Evolutionary conservation across 2,329 filamentous ascomycete genomes (phyloP), one percentile per base, ranked within the genome.

Genomic region (Colletotrichum noveboracense): DNA sequence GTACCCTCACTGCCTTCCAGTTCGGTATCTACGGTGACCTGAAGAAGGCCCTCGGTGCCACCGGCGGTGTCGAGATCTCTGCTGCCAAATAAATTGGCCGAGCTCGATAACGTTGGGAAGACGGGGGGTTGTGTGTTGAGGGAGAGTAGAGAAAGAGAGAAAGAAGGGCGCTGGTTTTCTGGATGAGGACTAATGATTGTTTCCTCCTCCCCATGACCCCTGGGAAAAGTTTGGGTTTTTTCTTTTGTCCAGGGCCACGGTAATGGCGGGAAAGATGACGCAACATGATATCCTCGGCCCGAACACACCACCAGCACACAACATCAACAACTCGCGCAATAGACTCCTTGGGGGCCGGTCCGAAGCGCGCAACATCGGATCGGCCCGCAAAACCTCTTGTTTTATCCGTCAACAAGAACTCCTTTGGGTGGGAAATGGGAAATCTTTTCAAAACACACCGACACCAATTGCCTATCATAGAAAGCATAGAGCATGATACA

Each of bases 21-120:
- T 97, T 97, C 87, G 94, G 94, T 83, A 98, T 98, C 86, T 98
- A 98, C 84, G 95, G 94, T 85, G 90, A 93, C 79, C 82, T 85
- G 78, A 84, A 84, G 77, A 91, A 92, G 86, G 85, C 89, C 3
- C 85, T 95, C 6, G 93, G 93, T 71, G 95, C 94, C 67, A 91
- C 89, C 16, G 93, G 93, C n/a, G 94, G 94, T 86, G 93, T 96
- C 38, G 94, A 96, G 86, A 94, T 95, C 78, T 85, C 43, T 52
- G n/a, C 43, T 7, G 43, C 83, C 77, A 88, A 88, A 82, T 87
- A 87, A 85, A 58, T 52, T 76, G 60, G 21, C 48, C 26, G 56
- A 55, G 55, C 30, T 66, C 32, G 12, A 71, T n/a, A 34, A 65
- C 28, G 14, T 18, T 62, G 58, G 60, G 10, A 52, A 52, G 43